These are phyloP conservation scores for Aspergillus hancockii DNA, from an alignment of 495 filamentous ascomycete genomes.

Conservation along the genomic window DNA sequence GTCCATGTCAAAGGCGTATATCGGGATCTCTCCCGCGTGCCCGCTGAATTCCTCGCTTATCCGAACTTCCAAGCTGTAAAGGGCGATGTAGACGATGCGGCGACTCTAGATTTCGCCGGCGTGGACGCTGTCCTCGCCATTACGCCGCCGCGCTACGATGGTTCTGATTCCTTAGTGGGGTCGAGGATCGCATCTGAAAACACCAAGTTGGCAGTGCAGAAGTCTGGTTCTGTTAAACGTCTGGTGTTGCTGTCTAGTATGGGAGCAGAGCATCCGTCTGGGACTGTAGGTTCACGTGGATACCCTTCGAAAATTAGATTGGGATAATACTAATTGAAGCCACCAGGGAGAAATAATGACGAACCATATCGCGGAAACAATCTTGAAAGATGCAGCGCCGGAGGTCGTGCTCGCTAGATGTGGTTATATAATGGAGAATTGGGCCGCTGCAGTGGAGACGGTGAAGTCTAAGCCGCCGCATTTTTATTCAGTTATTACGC, in stretches of 20 bases:
- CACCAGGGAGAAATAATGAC: conserved; percentile 16
- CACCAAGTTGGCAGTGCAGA: background rate
- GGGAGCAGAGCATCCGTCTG: conserved; percentile 9
- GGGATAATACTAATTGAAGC: too few species aligned
- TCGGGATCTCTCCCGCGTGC: conserved; percentile 8
- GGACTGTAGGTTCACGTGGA: conserved; percentile 9
- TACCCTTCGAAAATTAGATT: too few species aligned
- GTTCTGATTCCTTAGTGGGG: background rate
- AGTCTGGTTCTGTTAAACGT: background rate
- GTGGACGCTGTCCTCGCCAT: conserved; percentile 11
- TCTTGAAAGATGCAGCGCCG: conserved; percentile 5
- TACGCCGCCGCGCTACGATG: conserved; percentile 7
- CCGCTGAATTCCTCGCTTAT: conserved; percentile 6
- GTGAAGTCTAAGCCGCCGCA: conserved; percentile 5
- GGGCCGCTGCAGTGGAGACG: background rate
- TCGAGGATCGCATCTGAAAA: conserved; percentile 5
- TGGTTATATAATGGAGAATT: conserved; percentile 19
- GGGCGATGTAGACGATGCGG: conserved; percentile 7
- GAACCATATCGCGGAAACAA: conserved; percentile 13
- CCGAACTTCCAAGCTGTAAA: conserved; percentile 4
- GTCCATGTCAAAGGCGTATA: conserved; percentile 6
- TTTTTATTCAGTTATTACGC: conserved; percentile 8
- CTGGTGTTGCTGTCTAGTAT: conserved; percentile 14
- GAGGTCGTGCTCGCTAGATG: conserved; percentile 13
- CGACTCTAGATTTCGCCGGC: conserved; percentile 4